Percentiles rank a stretch among this genome's conserved stretches.
Evolutionary conservation across 2,329 filamentous ascomycete species (phyloP).

Genomic region (Camptophora hylomeconis): DNA sequence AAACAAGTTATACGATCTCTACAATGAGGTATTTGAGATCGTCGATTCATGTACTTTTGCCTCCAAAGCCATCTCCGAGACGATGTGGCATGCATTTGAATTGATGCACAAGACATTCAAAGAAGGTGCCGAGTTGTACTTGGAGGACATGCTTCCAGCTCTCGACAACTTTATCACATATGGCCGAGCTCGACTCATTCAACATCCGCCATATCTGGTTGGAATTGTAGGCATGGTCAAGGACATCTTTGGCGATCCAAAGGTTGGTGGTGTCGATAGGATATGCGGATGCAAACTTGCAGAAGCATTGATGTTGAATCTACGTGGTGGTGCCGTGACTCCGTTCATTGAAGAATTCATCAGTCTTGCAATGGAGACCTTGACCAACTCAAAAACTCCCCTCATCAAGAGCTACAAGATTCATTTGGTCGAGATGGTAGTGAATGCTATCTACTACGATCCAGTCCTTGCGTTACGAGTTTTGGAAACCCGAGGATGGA

Average conservation of each 20-base stretch:
- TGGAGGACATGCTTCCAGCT: slow-evolving; percentile 97
- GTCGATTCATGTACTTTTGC: slow-evolving; percentile 99
- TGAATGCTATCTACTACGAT: slow-evolving; percentile 97
- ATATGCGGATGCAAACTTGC: slow-evolving; percentile 97
- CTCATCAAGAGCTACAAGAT: slow-evolving; percentile 71
- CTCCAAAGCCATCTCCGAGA: slow-evolving; percentile 85
- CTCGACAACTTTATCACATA: slow-evolving; percentile 97
- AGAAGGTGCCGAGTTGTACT: slow-evolving; percentile 86
- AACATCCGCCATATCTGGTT: slow-evolving; percentile 75
- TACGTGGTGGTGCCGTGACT: slow-evolving; percentile 69
- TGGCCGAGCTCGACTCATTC: slow-evolving; percentile 63
- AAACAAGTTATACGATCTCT: slow-evolving; percentile 95
- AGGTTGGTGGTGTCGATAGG: slow-evolving; percentile 83
- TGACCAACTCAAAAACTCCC: slow-evolving; percentile 58
- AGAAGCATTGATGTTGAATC: slow-evolving; percentile 92
- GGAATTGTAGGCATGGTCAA: slow-evolving; percentile 88
- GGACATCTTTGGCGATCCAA: slow-evolving; percentile 85
- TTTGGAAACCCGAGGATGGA: slow-evolving; percentile 85
- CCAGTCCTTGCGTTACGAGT: slow-evolving; percentile 71
- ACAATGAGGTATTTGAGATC: slow-evolving; percentile 98
- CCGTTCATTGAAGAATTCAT: slow-evolving; percentile 82
- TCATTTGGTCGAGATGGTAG: slow-evolving; percentile 96
- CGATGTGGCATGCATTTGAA: slow-evolving; percentile 98
- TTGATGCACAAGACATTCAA: slow-evolving; percentile 96
- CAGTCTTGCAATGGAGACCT: slow-evolving; percentile 71